Evolutionary conservation across 345 rosid genomes (phyloP).

Genomic region (Cardiospermum halicacabum): DNA sequence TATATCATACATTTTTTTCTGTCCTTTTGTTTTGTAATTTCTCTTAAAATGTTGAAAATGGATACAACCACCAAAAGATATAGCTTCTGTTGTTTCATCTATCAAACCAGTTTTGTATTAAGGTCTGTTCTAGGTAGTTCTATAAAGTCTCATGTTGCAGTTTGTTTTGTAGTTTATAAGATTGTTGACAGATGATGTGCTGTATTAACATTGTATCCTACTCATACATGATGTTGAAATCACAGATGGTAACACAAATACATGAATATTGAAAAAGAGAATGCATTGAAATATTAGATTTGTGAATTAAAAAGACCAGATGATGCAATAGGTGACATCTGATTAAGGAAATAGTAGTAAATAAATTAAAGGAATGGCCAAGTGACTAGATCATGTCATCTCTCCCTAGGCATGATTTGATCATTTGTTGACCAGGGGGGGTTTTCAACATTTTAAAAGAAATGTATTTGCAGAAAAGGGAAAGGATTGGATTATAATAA

Average conservation of each 20-base stretch:
- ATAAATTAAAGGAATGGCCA: not conserved
- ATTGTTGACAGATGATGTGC: too few relatives aligned
- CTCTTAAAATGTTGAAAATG: not conserved
- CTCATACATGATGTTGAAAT: not conserved
- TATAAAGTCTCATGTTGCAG: too few relatives aligned
- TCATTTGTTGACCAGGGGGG: slow-evolving; percentile 4
- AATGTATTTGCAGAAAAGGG: not conserved
- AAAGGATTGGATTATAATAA: not conserved
- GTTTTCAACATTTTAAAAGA: too few relatives aligned
- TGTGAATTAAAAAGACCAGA: not conserved
- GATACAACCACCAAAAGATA: not conserved
- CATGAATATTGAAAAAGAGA: too few relatives aligned
- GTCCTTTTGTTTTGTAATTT: too few relatives aligned
- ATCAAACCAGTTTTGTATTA: not conserved
- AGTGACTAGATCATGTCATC: slow-evolving; percentile 2
- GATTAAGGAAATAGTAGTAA: not conserved
- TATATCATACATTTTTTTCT: slow-evolving; percentile 9
- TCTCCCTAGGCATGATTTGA: slow-evolving; percentile 4
- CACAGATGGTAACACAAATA: not conserved
- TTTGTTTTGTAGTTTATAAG: too few relatives aligned
- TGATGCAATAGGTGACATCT: not conserved
- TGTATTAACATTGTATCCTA: too few relatives aligned
- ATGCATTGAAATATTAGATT: not conserved
- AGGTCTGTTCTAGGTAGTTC: too few relatives aligned
- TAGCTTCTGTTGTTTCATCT: not conserved